These are phyloP conservation scores for Kwoniella dendrophila DNA, from an alignment of 768 basidiomycete species.

Conservation along the genomic window DNA sequence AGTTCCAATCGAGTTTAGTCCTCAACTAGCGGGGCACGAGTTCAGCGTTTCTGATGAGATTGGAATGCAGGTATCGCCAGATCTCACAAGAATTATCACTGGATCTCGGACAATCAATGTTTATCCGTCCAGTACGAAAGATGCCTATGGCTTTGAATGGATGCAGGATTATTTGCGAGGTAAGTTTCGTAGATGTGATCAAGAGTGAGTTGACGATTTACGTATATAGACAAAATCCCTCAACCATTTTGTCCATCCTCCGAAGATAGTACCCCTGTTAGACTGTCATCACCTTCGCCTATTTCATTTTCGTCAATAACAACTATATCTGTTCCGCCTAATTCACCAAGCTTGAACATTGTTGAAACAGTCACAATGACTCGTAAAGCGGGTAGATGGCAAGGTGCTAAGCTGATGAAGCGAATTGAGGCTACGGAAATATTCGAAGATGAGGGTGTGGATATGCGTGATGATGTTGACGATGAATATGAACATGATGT, in stretches of 20 bases:
- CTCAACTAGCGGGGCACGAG: no score
- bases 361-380: not conserved
- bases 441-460: no score
- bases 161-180: conserved; percentile 5
- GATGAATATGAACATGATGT: not conserved
- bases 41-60: no score
- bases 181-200: not conserved
- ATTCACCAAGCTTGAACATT: not conserved
- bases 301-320: conserved; percentile 6
- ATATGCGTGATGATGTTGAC: not conserved
- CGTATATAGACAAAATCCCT: conserved; percentile 1
- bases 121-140: not conserved
- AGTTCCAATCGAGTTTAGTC: no score
- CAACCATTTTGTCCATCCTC: conserved; percentile 3
- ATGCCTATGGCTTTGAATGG: conserved; percentile 6
- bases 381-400: conserved; percentile 8
- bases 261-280: not conserved
- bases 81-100: no score
- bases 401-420: conserved; percentile 14
- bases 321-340: not conserved
- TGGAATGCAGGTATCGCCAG: no score
- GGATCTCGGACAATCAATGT: no score
- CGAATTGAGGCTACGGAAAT: conserved; percentile 16
- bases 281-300: conserved; percentile 16
- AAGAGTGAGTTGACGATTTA: not conserved